Conservation (phyloP, 768 basidiomycete genomes). For the Serendipita sp. region DNA sequence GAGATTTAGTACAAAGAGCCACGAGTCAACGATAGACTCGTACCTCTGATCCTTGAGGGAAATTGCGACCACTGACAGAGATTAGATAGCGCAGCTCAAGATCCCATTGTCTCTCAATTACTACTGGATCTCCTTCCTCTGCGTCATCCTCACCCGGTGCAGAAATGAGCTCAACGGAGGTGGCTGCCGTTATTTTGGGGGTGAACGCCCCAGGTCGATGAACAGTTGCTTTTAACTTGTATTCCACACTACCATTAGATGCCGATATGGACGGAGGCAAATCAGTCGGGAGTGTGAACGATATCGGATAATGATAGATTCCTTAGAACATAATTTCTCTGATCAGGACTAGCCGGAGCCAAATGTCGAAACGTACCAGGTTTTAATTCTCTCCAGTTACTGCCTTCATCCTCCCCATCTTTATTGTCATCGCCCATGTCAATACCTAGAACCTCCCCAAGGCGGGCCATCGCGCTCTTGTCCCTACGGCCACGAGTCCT, state of each 20-base stretch:
- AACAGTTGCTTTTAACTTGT: conserved; percentile 67
- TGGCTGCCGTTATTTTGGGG: conserved; percentile 45
- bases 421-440: conserved; percentile 17
- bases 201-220: conserved; percentile 73
- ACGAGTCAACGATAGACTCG: conserved; percentile 57
- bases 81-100: conserved; percentile 71
- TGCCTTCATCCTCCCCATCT: conserved; percentile 15
- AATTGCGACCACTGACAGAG: conserved; percentile 52
- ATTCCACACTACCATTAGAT: conserved; percentile 59
- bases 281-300: conserved; percentile 66
- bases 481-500: not conserved
- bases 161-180: conserved; percentile 61
- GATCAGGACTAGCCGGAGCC: not conserved
- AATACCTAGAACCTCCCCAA: conserved; percentile 6
- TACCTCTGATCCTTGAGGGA: conserved; percentile 68
- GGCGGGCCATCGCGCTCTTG: not conserved
- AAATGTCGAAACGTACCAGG: conserved; percentile 36
- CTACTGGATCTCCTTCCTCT: conserved; percentile 64
- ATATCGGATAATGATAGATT: conserved; percentile 86
- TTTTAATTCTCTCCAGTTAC: conserved; percentile 69
- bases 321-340: conserved; percentile 27
- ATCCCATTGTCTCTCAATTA: conserved; percentile 85
- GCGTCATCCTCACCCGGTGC: conserved; percentile 67
- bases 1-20: conserved; percentile 71
- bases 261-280: conserved; percentile 64